Conservation (phyloP, 2,329 filamentous ascomycete species). For the Neophaeococcomyces mojaviensis region DNA sequence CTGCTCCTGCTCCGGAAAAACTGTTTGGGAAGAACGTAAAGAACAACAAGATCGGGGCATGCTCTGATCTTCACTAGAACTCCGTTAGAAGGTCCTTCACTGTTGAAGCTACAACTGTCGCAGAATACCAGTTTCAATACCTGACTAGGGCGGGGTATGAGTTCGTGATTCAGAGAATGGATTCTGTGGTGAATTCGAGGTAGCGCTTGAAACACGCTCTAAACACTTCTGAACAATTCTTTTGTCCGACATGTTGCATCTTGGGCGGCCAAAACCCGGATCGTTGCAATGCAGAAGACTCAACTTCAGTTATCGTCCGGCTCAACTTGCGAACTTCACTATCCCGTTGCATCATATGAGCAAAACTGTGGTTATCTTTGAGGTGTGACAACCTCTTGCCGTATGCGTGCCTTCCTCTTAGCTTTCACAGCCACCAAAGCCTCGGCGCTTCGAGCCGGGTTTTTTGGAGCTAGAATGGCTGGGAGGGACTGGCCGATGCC, state of each 20-base stretch:
- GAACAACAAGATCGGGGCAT: conserved; percentile 87
- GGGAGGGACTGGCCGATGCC: not conserved
- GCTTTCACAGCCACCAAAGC: not conserved
- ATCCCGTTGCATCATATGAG: no score
- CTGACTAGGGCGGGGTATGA: not conserved
- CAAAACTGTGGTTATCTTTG: no score
- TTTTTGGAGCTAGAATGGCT: conserved; percentile 5
- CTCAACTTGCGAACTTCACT: no score
- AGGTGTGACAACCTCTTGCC: conserved; percentile 3
- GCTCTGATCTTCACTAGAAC: conserved; percentile 49
- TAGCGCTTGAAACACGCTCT: conserved; percentile 2
- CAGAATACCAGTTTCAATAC: not conserved
- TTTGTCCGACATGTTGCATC: not conserved
- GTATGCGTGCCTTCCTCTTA: not conserved
- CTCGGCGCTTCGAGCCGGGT: conserved; percentile 4
- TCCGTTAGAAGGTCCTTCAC: not conserved
- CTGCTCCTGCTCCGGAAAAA: conserved; percentile 96
- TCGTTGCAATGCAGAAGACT: no score
- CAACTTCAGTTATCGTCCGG: no score
- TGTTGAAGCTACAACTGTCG: not conserved
- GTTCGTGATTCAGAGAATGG: not conserved
- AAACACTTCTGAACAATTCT: not conserved
- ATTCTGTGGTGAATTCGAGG: not conserved
- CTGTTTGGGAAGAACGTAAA: conserved; percentile 91
- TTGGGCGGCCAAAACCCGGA: no score